A percentile compares a stretch with the other conserved stretches of the same genome.
These are phyloP conservation scores for Ceratocystis ficicola DNA, from an alignment of 2,329 filamentous ascomycete species.

Conservation along the genomic window DNA sequence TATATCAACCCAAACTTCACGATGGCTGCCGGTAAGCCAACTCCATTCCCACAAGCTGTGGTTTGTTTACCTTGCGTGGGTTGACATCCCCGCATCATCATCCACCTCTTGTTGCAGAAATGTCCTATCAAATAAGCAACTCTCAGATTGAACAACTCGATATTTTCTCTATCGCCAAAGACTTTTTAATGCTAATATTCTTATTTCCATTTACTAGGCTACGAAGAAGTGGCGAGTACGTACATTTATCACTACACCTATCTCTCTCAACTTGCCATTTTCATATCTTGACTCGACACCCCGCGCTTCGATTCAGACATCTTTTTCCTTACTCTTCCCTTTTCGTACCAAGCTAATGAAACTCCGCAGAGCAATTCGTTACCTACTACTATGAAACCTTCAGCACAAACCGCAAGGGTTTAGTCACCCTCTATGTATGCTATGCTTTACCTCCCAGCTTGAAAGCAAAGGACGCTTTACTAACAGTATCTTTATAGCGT, in stretches of 20 bases:
- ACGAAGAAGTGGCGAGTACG: constrained; percentile 39
- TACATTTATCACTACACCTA: constrained; percentile 21
- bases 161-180: too few relatives aligned
- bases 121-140: background rate
- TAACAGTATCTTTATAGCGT: constrained; percentile 42
- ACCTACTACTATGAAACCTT: constrained; percentile 85
- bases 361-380: constrained; percentile 64
- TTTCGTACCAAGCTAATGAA: background rate
- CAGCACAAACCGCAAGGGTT: constrained; percentile 54
- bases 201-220: constrained; percentile 28
- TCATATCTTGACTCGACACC: background rate
- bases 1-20: constrained; percentile 24
- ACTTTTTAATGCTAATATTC: constrained; percentile 7
- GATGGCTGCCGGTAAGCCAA: constrained; percentile 29
- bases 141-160: background rate
- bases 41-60: background rate
- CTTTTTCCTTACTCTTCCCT: background rate
- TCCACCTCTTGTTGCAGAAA: background rate
- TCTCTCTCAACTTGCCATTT: constrained; percentile 3
- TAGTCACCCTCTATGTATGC: constrained; percentile 70
- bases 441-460: constrained; percentile 30
- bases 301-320: background rate
- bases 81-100: background rate
- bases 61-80: background rate
- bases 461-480: background rate